Evolutionary conservation across 345 rosid genomes (phyloP).

Genomic region (Citrus reticulata): DNA sequence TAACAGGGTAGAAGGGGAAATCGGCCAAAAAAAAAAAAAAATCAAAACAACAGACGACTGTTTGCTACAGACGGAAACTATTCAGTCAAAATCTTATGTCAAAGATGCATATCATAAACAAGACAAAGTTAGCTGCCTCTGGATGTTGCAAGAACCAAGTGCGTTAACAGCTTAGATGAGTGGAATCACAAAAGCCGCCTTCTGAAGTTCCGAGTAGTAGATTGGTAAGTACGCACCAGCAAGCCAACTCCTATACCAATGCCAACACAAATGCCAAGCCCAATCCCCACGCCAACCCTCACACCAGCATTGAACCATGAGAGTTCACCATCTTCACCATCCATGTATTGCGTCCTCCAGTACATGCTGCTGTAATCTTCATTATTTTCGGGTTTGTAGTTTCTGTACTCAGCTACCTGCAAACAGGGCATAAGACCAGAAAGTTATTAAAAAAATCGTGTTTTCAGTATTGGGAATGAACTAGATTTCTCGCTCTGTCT

Average conservation of each 20-base stretch:
- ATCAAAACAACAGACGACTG: not conserved
- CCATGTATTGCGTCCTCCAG: slow-evolving; percentile 63
- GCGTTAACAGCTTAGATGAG: not conserved
- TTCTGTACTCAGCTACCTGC: slow-evolving; percentile 55
- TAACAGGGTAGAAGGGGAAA: not conserved
- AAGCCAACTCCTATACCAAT: slow-evolving; percentile 90
- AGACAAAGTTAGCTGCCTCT: slow-evolving; percentile 23
- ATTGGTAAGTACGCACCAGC: slow-evolving; percentile 71
- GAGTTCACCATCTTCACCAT: slow-evolving; percentile 81
- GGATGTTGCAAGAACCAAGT: slow-evolving; percentile 14
- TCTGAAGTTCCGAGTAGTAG: slow-evolving; percentile 73
- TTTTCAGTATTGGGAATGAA: not conserved
- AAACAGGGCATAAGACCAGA: not conserved
- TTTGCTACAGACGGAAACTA: slow-evolving; percentile 26
- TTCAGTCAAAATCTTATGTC: slow-evolving; percentile 41
- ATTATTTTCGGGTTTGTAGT: slow-evolving; percentile 47
- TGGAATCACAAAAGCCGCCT: slow-evolving; percentile 50
- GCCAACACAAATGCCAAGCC: slow-evolving; percentile 91
- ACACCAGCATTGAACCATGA: slow-evolving; percentile 98
- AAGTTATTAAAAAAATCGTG: not conserved
- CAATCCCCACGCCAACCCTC: slow-evolving; percentile 93
- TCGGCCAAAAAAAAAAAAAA: not conserved
- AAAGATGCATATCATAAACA: slow-evolving; percentile 14
- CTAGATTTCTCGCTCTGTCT: not conserved
- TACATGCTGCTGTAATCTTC: slow-evolving; percentile 64